These are phyloP conservation scores for Arthrobotrys entomopaga DNA, from an alignment of 2,329 filamentous ascomycete genomes.

Conservation along the genomic window DNA sequence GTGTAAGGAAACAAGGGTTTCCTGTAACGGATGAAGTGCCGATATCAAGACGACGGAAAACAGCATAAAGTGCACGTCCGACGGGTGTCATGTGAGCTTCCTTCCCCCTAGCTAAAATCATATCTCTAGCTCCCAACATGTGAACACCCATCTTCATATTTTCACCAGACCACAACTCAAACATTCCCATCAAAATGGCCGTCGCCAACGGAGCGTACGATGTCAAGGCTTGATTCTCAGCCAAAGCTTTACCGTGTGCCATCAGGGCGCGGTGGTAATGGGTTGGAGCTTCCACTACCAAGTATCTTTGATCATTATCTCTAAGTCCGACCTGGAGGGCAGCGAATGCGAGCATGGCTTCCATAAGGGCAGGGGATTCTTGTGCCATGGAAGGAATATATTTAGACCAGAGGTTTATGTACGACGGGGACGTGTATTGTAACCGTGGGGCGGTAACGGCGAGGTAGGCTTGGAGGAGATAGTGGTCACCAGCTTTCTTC, in stretches of 20 bases:
- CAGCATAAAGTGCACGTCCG: conserved; percentile 57
- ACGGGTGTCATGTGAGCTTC: conserved; percentile 58
- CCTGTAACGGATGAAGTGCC: conserved; percentile 57
- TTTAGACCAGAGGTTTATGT: conserved; percentile 58
- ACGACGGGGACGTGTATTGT: conserved; percentile 57
- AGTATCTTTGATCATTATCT: conserved; percentile 55
- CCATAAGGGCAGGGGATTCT: conserved; percentile 58
- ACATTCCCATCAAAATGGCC: conserved; percentile 57
- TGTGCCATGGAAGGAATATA: conserved; percentile 59
- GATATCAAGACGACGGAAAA: conserved; percentile 57
- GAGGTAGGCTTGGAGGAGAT: conserved; percentile 57
- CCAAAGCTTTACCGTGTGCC: conserved; percentile 55
- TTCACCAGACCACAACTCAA: conserved; percentile 59
- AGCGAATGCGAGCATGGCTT: conserved; percentile 57
- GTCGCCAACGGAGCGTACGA: conserved; percentile 57
- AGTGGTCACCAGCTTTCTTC: conserved; percentile 56
- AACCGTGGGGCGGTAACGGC: conserved; percentile 57
- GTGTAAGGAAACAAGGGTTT: conserved; percentile 58
- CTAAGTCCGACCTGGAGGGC: conserved; percentile 57
- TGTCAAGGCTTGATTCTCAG: conserved; percentile 48
- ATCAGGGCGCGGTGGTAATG: conserved; percentile 58
- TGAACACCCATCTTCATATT: conserved; percentile 59
- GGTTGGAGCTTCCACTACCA: conserved; percentile 56
- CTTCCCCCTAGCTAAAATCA: conserved; percentile 58
- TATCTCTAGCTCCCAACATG: conserved; percentile 58